Percentiles rank a stretch among this genome's conserved stretches.
These are phyloP conservation scores for Penicillium olsonii DNA, from an alignment of 2,329 filamentous ascomycete species.

Conservation along the genomic window DNA sequence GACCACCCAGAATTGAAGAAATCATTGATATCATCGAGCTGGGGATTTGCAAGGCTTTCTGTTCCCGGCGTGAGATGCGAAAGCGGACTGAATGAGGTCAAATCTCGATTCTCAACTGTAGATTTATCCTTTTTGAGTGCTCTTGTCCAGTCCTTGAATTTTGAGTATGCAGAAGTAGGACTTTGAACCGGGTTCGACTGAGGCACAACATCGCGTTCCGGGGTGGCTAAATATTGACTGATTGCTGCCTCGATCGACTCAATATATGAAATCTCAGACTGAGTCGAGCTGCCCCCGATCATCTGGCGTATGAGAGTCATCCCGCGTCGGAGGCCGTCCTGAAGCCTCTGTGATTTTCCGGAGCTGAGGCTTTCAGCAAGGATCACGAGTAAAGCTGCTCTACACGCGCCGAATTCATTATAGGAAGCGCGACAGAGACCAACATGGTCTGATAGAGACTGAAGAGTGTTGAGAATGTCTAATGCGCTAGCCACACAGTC, in stretches of 20 bases:
- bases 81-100: constrained; percentile 19
- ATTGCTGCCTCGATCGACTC: constrained; percentile 54
- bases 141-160: constrained; percentile 50
- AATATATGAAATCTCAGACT: constrained; percentile 53
- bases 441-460: constrained; percentile 49
- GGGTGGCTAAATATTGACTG: constrained; percentile 45
- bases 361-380: constrained; percentile 39
- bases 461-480: constrained; percentile 52
- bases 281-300: constrained; percentile 53
- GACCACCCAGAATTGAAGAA: constrained; percentile 15
- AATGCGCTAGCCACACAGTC: constrained; percentile 56
- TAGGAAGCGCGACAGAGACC: constrained; percentile 57
- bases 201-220: constrained; percentile 23
- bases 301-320: constrained; percentile 54
- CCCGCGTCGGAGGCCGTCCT: constrained; percentile 50
- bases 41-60: constrained; percentile 3
- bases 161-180: constrained; percentile 50
- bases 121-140: constrained; percentile 16
- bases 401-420: constrained; percentile 57
- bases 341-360: constrained; percentile 40
- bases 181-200: constrained; percentile 23
- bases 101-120: constrained; percentile 6
- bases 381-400: constrained; percentile 55
- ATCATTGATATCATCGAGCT: constrained; percentile 10
- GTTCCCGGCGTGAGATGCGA: constrained; percentile 5